Conservation (phyloP, 2,329 filamentous ascomycete genomes). For the Fusarium metavorans region DNA sequence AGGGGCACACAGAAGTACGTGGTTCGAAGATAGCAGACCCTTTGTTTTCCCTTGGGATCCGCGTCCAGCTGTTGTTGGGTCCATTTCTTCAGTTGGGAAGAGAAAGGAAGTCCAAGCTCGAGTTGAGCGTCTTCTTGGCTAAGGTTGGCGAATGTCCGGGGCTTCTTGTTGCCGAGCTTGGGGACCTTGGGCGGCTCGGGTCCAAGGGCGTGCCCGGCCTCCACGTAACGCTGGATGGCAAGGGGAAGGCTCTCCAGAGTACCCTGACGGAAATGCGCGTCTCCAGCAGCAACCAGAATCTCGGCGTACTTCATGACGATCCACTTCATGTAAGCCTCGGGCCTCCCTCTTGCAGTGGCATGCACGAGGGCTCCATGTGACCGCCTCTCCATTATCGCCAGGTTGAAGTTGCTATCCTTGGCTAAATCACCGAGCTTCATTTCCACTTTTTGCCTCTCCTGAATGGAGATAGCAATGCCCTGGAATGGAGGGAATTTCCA, state of each 20-base stretch:
- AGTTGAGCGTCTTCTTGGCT: neutral
- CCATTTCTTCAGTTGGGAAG: neutral
- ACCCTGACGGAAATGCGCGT: neutral
- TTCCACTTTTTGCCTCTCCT: too few species aligned
- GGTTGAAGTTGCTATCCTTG: neutral
- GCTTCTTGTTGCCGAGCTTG: neutral
- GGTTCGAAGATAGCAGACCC: neutral
- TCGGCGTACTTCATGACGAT: neutral
- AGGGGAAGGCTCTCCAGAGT: neutral
- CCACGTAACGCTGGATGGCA: neutral
- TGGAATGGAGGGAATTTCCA: too few species aligned
- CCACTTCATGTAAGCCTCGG: neutral
- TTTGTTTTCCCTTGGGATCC: neutral
- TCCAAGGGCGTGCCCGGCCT: neutral
- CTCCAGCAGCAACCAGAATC: neutral
- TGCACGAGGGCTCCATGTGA: neutral
- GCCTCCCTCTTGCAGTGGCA: neutral
- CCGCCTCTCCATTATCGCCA: neutral
- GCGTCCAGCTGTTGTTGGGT: neutral
- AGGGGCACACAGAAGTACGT: neutral
- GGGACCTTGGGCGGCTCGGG: neutral
- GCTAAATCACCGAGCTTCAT: neutral
- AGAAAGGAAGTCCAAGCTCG: neutral
- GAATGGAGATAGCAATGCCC: too few species aligned
- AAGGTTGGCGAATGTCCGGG: neutral